These are phyloP conservation scores for Beauveria scarabaeidicola DNA, from an alignment of 2,329 filamentous ascomycete genomes.

Conservation along the genomic window DNA sequence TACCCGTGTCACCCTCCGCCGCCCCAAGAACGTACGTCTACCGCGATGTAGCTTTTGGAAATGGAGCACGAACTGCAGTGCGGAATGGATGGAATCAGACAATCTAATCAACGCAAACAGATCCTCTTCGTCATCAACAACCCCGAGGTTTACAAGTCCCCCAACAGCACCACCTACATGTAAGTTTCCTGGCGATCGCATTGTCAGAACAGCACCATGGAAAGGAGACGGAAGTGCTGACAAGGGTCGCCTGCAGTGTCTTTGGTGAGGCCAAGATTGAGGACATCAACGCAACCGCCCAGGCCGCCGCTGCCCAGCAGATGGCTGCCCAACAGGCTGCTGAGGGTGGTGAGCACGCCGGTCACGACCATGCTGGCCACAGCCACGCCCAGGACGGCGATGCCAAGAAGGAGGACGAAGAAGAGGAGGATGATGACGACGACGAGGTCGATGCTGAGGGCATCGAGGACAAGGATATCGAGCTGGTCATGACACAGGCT, in stretches of 20 bases:
- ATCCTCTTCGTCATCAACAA: constrained; percentile 99
- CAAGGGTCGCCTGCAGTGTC: constrained; percentile 51
- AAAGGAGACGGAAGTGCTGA: neutral
- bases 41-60: neutral
- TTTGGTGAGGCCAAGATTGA: constrained; percentile 99
- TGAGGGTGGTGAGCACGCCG: constrained; percentile 60
- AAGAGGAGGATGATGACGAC: constrained; percentile 73
- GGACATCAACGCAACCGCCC: constrained; percentile 96
- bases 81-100: neutral
- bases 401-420: constrained; percentile 68
- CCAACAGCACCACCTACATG: constrained; percentile 99
- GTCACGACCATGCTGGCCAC: constrained; percentile 63
- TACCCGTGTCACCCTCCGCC: constrained; percentile 92
- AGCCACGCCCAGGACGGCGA: constrained; percentile 54
- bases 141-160: constrained; percentile 99
- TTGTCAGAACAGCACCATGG: neutral
- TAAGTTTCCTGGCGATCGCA: constrained; percentile 41
- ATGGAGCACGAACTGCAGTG: neutral
- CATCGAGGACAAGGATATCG: constrained; percentile 98
- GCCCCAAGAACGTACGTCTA: constrained; percentile 92
- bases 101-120: constrained; percentile 35
- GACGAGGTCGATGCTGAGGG: constrained; percentile 94
- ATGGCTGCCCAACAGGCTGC: constrained; percentile 66
- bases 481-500: constrained; percentile 97
- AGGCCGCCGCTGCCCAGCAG: constrained; percentile 92